Evolutionary conservation across 2,329 filamentous ascomycete species (phyloP), one percentile per base, ranked within the genome.

Genomic region (Aspergillus sergii): DNA sequence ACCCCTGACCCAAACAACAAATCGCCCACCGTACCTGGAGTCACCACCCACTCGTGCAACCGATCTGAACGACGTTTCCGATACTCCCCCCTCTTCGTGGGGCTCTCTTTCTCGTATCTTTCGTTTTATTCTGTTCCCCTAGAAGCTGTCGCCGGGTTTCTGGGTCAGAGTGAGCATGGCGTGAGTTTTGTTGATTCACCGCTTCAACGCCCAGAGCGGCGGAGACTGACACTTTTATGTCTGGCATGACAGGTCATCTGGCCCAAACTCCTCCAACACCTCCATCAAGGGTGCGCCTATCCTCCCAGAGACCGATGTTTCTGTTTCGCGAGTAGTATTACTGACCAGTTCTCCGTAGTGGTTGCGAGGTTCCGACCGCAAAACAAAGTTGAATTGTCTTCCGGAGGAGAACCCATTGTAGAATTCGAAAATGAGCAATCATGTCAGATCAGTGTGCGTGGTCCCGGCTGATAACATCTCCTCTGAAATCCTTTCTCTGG

Each of bases 321-420:
- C 23, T 43, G 21, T 43, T 39, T 51, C 55, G 39, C 43, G 28
- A 46, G 59, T 53, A 58, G 21, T 48, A 45, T 21, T 28, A 64
- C 66, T 91, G 84, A 90, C 65, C 28, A 48, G 59, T 50, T 51
- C 36, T 39, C 41, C 58, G 87, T 68, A 92, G 95, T 99, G 79
- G 94, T 99, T 79, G 94, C 94, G 84, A 92, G 95, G 75, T 99
- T 99, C 83, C 89, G 95, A 77, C 95, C 95, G 73, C 94, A 97
- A 82, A 99, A 99, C 85, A 93, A 92, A 83, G 82, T 95, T 79
- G 95, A 99, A 84, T 85, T 96, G 76, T 89, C 90, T 65, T 94
- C 91, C 75, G 93, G 93, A 79, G 94, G 94, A 79, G 90, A 95
- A 81, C 91, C 94, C 67, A 94, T 99, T 71, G 95, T 99, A 67